Percentiles rank a stretch among this genome's conserved stretches.
phyloP scores from a whole-genome alignment of 768 basidiomycete genomes.

The Hirschioporus abietinus region DNA sequence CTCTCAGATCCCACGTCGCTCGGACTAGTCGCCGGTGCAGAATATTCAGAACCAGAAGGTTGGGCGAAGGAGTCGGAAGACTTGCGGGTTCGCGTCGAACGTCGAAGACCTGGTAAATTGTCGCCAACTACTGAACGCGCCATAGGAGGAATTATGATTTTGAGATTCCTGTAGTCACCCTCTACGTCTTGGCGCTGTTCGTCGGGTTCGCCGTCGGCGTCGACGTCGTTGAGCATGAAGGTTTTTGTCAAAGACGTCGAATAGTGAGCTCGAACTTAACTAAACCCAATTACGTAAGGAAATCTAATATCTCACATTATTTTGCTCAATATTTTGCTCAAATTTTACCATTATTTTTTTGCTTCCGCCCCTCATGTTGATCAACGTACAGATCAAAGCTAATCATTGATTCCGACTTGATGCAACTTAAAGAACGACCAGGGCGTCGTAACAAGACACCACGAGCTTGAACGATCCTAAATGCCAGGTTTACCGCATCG shows the following conservation, averaged over 20 bases:
- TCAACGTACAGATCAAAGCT: not conserved
- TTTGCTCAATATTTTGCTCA: not conserved
- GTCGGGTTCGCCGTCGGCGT: slow-evolving; percentile 3
- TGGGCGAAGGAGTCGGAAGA: not conserved
- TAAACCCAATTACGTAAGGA: not conserved
- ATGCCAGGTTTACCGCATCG: not conserved
- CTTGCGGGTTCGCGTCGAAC: slow-evolving; percentile 3
- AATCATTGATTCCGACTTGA: not conserved
- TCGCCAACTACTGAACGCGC: not conserved
- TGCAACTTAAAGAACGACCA: not conserved
- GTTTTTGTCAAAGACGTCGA: not conserved
- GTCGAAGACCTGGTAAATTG: not conserved
- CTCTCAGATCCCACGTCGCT: not conserved
- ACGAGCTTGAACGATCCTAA: not conserved
- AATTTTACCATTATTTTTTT: not conserved
- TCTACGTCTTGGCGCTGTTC: not conserved
- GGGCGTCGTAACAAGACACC: not conserved
- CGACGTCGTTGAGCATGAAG: slow-evolving; percentile 3
- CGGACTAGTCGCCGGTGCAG: not conserved
- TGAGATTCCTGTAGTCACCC: not conserved
- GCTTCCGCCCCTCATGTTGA: not conserved
- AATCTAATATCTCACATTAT: not conserved
- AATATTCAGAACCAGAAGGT: slow-evolving; percentile 1
- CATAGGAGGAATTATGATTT: slow-evolving; percentile 1
- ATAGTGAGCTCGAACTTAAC: not conserved